A percentile compares a stretch with the other conserved stretches of the same genome.
phyloP scores from a whole-genome alignment of 495 filamentous ascomycete genomes.

The Tuber magnatum region DNA sequence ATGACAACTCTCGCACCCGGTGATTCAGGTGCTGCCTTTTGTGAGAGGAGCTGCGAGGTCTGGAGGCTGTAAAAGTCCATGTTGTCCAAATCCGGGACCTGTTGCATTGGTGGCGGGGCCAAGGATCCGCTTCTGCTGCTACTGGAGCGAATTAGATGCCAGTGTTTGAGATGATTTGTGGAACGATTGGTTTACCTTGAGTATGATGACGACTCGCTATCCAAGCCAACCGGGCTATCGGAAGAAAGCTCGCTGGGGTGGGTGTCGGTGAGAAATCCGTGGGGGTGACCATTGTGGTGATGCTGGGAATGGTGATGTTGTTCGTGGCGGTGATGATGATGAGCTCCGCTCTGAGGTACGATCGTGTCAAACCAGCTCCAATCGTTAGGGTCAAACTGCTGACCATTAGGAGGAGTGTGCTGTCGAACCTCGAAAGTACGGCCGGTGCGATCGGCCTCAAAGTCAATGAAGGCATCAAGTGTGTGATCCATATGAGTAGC shows the following conservation, averaged over 20 bases:
- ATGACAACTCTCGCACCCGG: slow-evolving; percentile 29
- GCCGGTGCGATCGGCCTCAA: slow-evolving; percentile 30
- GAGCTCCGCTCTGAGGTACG: slow-evolving; percentile 11
- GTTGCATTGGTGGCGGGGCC: slow-evolving; percentile 11
- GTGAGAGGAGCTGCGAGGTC: slow-evolving; percentile 8
- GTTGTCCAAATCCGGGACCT: slow-evolving; percentile 13
- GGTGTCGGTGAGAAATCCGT: slow-evolving; percentile 20
- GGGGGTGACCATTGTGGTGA: slow-evolving; percentile 6
- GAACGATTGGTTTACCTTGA: slow-evolving; percentile 21
- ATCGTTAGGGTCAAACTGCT: slow-evolving; percentile 27
- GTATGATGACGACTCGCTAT: slow-evolving; percentile 27
- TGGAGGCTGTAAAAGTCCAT: slow-evolving; percentile 27
- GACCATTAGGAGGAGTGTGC: slow-evolving; percentile 11
- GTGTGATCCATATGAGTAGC: slow-evolving; percentile 21
- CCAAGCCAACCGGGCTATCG: slow-evolving; percentile 25
- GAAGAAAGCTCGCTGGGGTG: slow-evolving; percentile 21
- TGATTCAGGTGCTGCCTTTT: slow-evolving; percentile 8
- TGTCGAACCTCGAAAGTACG: slow-evolving; percentile 23
- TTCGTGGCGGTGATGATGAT: slow-evolving; percentile 8
- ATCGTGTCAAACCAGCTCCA: slow-evolving; percentile 36
- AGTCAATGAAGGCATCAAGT: slow-evolving; percentile 31
- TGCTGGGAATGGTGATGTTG: slow-evolving; percentile 7
- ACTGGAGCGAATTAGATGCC: slow-evolving; percentile 1
- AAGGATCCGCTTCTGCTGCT: slow-evolving; percentile 30
- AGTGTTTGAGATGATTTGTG: background rate